phyloP scores from a whole-genome alignment of 306 rosid genomes.

The Fagus sylvatica region DNA sequence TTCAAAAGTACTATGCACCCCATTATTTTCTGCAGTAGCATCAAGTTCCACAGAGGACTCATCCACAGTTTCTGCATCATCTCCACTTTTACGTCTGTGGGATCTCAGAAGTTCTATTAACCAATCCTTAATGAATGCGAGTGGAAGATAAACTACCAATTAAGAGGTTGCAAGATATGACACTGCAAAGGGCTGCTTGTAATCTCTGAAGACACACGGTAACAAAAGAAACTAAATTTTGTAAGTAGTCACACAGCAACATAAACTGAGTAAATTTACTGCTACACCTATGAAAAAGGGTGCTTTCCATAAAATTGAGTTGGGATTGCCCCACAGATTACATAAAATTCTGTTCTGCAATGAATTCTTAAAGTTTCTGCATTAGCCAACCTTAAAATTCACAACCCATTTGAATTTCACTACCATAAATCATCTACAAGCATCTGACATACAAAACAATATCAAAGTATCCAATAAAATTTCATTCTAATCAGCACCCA shows the following conservation, averaged over 20 bases:
- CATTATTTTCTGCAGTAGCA: background rate
- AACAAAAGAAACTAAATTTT: background rate
- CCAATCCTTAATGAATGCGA: conserved; percentile 34
- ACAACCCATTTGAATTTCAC: no score
- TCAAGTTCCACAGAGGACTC: conserved; percentile 12
- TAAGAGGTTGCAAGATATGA: conserved; percentile 33
- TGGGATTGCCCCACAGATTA: no score
- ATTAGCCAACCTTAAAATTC: no score
- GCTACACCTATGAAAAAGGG: background rate
- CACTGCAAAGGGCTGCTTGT: conserved; percentile 34
- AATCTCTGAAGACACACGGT: conserved; percentile 30
- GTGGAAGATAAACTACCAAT: conserved; percentile 27
- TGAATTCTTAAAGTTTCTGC: no score
- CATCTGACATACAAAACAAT: background rate
- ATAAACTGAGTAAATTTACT: background rate
- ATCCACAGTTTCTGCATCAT: conserved; percentile 26
- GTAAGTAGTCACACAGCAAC: background rate
- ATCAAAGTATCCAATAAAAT: background rate
- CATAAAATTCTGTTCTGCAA: no score
- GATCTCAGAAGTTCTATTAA: conserved; percentile 6
- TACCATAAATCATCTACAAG: background rate
- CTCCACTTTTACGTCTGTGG: conserved; percentile 2
- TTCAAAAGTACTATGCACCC: conserved; percentile 6
- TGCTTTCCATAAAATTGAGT: no score
- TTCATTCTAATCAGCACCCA: background rate